Percentiles rank a stretch among this genome's conserved stretches.
Conservation (phyloP, 208 protist species). For the Leishmania mexicana region DNA sequence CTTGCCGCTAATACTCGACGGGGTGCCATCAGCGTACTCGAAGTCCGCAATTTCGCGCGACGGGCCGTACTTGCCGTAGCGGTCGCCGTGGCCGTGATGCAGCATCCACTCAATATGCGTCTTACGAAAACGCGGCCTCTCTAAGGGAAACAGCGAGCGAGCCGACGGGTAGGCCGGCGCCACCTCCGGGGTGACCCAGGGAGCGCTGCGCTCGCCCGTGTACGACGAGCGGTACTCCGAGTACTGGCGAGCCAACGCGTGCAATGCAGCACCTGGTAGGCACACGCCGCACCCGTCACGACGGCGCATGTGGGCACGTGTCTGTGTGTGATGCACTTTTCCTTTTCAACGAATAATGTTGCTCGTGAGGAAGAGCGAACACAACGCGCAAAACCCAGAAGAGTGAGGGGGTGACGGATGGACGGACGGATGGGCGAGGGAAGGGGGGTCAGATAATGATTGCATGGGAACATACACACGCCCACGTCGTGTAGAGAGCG, state of each 20-base stretch:
- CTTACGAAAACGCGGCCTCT: conserved; percentile 68
- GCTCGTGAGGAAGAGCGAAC: neutral
- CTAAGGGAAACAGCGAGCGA: conserved; percentile 51
- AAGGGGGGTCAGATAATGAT: neutral
- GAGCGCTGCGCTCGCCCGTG: conserved; percentile 32
- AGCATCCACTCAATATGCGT: conserved; percentile 88
- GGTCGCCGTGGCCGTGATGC: conserved; percentile 79
- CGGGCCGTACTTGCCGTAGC: conserved; percentile 69
- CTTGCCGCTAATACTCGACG: conserved; percentile 53
- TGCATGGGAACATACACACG: neutral
- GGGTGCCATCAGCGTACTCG: conserved; percentile 88
- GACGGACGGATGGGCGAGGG: neutral
- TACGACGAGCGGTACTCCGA: conserved; percentile 59
- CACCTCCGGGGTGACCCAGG: conserved; percentile 40
- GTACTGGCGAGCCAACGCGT: conserved; percentile 19
- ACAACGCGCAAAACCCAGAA: neutral
- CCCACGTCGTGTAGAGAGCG: neutral
- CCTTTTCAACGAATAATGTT: neutral
- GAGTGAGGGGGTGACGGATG: neutral
- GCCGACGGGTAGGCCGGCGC: conserved; percentile 55
- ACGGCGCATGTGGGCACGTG: neutral
- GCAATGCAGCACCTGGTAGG: neutral
- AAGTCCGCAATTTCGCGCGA: conserved; percentile 84
- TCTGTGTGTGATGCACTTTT: neutral
- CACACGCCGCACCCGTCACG: neutral